Evolutionary conservation across 345 rosid species (phyloP).

Genomic region (Acer negundo): DNA sequence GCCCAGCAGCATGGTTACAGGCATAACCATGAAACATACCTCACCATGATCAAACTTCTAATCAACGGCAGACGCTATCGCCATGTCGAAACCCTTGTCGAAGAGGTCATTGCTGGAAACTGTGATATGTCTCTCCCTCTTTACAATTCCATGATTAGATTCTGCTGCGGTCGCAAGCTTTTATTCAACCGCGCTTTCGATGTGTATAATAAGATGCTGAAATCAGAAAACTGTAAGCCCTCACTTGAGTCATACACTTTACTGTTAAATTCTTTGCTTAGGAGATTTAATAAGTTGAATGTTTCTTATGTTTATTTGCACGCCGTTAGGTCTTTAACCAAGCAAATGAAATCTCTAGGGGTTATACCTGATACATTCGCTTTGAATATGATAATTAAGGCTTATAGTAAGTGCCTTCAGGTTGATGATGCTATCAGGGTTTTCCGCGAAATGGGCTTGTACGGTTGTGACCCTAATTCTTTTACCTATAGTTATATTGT

Average conservation of each 20-base stretch:
- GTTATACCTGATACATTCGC: slow-evolving; percentile 80
- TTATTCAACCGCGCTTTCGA: slow-evolving; percentile 78
- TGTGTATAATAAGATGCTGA: slow-evolving; percentile 75
- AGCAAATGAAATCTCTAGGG: slow-evolving; percentile 88
- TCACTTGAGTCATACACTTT: slow-evolving; percentile 75
- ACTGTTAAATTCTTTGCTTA: slow-evolving; percentile 59
- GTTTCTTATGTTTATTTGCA: slow-evolving; percentile 80
- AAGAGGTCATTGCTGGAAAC: slow-evolving; percentile 87
- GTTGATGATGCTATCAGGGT: slow-evolving; percentile 78
- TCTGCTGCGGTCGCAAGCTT: slow-evolving; percentile 80
- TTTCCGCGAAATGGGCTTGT: slow-evolving; percentile 74
- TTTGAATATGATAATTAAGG: slow-evolving; percentile 90
- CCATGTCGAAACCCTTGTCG: slow-evolving; percentile 67
- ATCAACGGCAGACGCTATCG: slow-evolving; percentile 65
- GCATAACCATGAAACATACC: slow-evolving; percentile 69
- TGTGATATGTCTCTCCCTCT: slow-evolving; percentile 72
- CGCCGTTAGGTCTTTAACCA: slow-evolving; percentile 66
- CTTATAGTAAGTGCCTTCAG: slow-evolving; percentile 68
- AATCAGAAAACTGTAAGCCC: slow-evolving; percentile 65
- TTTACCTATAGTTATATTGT: slow-evolving; percentile 68
- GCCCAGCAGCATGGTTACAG: slow-evolving; percentile 69
- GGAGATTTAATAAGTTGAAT: slow-evolving; percentile 70
- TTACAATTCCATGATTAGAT: slow-evolving; percentile 64
- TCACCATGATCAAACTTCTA: slow-evolving; percentile 59
- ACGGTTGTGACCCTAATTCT: slow-evolving; percentile 76